Evolutionary conservation across 352 stramenopile genomes (phyloP), one percentile per base, ranked within the genome.

Genomic region (Elongisporangium prolatum): DNA sequence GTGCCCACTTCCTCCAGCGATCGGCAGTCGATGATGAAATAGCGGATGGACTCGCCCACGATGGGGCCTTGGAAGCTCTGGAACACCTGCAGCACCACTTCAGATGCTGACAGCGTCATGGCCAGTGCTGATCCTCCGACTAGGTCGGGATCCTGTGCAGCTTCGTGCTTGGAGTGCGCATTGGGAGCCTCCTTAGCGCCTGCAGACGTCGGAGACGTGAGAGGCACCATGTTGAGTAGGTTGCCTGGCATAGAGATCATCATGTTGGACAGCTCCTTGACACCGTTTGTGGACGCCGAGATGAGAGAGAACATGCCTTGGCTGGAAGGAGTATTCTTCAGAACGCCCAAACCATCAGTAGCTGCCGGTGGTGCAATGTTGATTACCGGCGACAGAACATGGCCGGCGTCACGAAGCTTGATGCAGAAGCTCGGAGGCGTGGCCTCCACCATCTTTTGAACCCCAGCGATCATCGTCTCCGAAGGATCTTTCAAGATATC

Each of bases 21-120:
- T 14, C 85, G 81, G 56, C 85, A 95, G 63, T 95, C 85, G 2
- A 95, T 56, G 25, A 92, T 77, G 50, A 93, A 92, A 48, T 85
- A 95, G 0, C 80, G 81, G 56, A 91, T 81, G 24, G 62, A 74
- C 5, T 71, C 67, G 38, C 72, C 64, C 9, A 25, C 18, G 38
- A 60, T 38, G 10, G 66, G 53, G 4, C 71, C 68, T 56, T 90
- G 74, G 61, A 92, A 90, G 44, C 77, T 84, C 48, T 70, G 75
- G 52, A 94, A 94, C 18, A 94, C 74, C 0, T 71, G 72, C 2
- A 80, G 79, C 3, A 92, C 86, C 3, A 92, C 80, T 49, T 91
- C 79, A 3, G 57, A 69, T 2, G 69, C 72, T 3, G 77, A 63
- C n/a, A 94, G 71, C 0, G 70, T 75, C 68, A 91, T 74, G 7